Base-by-base conservation (phyloP, 257 asterid species). In the Penstemon newberryi region DNA sequence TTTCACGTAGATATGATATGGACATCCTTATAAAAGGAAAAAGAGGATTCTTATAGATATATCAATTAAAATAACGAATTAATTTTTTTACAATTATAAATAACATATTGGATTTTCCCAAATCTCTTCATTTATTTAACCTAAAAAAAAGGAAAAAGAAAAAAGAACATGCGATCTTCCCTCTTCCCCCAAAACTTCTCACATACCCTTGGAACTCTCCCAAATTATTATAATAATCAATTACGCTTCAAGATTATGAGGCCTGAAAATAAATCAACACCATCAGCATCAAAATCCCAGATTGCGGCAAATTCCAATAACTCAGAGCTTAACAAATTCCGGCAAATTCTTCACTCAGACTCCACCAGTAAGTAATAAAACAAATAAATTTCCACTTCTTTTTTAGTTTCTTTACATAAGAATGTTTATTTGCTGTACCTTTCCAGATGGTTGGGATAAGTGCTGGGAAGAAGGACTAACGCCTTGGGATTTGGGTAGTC, bases 401-500 rank as follows among this genome's bases (percentile, higher is more conserved):
- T 25, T 13, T 36, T 9, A 5, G 36, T 59, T 57, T 49, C 19
- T 18, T 54, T 19, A 4, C 40, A 37, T 8, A 44, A 65, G 38
- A 49, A 0, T 2, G 40, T 15, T 3, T 56, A 5, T 51, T 60
- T 47, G 56, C 12, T 19, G 41, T 50, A 53, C 25, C 47, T 53
- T 19, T 80, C 58, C 76, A 81, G 97, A 75, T 52, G 89, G 89
- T 38, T 91, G 97, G 96, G 91, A 89, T 41, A 81, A 80, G 66
- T 89, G 91, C 76, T 91, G 91, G 93, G 84, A 84, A 76, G 74
- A 84, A 74, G 93, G 82, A 59, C 18, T 91, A 79, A 91, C 95
- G 54, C 96, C 97, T 25, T 91, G 97, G 97, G 95, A 91, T 80
- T 83, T 91, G 81, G 95, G 96, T 76, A 69, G 66, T 63, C 93